phyloP scores from a whole-genome alignment of 345 rosid species.

The Eutrema japonicum region DNA sequence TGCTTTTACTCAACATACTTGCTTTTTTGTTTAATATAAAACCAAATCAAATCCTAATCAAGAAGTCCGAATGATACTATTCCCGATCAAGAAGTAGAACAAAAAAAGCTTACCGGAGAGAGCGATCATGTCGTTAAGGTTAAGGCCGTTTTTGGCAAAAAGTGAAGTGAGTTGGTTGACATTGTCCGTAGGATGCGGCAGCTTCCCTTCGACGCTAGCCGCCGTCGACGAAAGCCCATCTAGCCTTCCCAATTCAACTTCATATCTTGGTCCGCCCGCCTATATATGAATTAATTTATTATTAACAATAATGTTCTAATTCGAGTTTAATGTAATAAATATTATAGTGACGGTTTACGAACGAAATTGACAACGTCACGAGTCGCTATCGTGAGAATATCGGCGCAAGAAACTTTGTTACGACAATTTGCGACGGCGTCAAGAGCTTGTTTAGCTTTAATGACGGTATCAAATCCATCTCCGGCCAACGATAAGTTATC shows the following conservation, averaged over 20 bases:
- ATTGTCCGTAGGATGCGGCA: constrained; percentile 39
- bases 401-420: constrained; percentile 50
- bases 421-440: constrained; percentile 41
- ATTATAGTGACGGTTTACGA: constrained; percentile 23
- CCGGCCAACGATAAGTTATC: constrained; percentile 47
- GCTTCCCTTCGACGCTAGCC: constrained; percentile 42
- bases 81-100: no score
- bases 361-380: constrained; percentile 49
- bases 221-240: constrained; percentile 42
- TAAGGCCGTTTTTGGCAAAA: constrained; percentile 46
- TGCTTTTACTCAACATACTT: background rate
- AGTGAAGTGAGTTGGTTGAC: constrained; percentile 36
- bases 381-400: constrained; percentile 47
- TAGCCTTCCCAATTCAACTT: constrained; percentile 47
- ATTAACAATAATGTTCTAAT: background rate
- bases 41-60: no score
- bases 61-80: background rate
- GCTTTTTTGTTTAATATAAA: no score
- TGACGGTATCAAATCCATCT: constrained; percentile 51
- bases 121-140: constrained; percentile 46
- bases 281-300: background rate
- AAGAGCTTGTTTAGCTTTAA: constrained; percentile 44
- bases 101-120: constrained; percentile 39
- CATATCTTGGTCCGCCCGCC: constrained; percentile 50
- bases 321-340: background rate